phyloP scores from a whole-genome alignment of 1,284 basidiomycete species.

The Xerocomus minutiporus region DNA sequence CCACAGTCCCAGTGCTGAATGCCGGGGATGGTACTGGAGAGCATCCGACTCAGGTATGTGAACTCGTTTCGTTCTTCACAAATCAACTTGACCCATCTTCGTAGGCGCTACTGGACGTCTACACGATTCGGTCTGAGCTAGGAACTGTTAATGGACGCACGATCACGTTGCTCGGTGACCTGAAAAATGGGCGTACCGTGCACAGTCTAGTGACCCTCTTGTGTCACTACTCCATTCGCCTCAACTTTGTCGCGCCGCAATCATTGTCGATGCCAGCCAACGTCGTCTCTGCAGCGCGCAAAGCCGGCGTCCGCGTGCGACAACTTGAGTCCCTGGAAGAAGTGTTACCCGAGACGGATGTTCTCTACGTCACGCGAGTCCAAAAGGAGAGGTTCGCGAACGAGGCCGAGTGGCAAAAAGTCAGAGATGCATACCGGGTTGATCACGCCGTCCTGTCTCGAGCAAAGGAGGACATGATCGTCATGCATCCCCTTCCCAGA shows the following conservation, averaged over 20 bases:
- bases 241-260: conserved; percentile 94
- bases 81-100: conserved; percentile 3
- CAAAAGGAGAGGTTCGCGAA: conserved; percentile 92
- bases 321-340: conserved; percentile 87
- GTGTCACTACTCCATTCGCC: conserved; percentile 87
- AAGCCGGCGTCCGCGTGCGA: conserved; percentile 75
- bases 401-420: conserved; percentile 81
- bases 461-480: conserved; percentile 95
- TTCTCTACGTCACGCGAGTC: conserved; percentile 94
- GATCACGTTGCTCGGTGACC: conserved; percentile 91
- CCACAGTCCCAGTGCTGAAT: conserved; percentile 93
- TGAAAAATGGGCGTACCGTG: conserved; percentile 98
- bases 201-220: conserved; percentile 94
- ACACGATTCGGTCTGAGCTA: conserved; percentile 96
- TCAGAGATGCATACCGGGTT: conserved; percentile 91
- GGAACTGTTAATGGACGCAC: conserved; percentile 97
- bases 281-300: conserved; percentile 80
- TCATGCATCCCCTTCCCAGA: conserved; percentile 96
- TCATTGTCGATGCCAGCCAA: conserved; percentile 89
- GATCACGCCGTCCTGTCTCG: conserved; percentile 90
- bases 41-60: conserved; percentile 87
- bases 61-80: neutral
- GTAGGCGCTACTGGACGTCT: conserved; percentile 88
- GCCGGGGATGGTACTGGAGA: conserved; percentile 97
- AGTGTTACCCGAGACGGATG: conserved; percentile 90